Evolutionary conservation across 331 rosid species (phyloP).

Genomic region (Saraca asoca): DNA sequence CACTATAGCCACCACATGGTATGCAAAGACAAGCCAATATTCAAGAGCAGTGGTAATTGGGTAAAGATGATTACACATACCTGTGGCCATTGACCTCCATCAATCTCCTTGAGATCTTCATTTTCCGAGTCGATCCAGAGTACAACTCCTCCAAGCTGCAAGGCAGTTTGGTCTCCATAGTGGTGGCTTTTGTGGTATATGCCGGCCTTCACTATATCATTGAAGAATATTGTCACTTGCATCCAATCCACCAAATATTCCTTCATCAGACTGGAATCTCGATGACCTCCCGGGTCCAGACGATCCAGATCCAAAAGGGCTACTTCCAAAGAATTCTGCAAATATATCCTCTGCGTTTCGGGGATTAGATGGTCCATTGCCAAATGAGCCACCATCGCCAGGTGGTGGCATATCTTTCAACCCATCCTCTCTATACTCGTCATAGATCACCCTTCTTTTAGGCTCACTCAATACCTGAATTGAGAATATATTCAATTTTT

Average conservation of each 20-base stretch:
- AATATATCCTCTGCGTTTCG: conserved; percentile 94
- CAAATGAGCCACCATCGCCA: conserved; percentile 51
- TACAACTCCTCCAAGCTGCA: conserved; percentile 85
- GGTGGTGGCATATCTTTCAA: too few species aligned
- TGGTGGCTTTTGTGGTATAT: conserved; percentile 69
- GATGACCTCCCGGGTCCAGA: conserved; percentile 72
- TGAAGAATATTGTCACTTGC: conserved; percentile 58
- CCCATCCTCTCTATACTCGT: conserved; percentile 94
- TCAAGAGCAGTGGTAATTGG: neutral
- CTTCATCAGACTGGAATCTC: conserved; percentile 72
- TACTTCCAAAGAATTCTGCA: conserved; percentile 93
- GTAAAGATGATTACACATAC: conserved; percentile 39
- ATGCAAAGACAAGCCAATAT: neutral
- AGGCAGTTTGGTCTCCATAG: conserved; percentile 77
- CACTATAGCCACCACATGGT: neutral
- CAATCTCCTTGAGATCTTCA: conserved; percentile 87
- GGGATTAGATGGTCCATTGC: conserved; percentile 80
- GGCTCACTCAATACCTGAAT: conserved; percentile 90
- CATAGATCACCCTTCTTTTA: conserved; percentile 68
- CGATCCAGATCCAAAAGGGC: conserved; percentile 87
- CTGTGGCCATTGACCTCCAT: conserved; percentile 64
- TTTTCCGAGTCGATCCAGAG: conserved; percentile 90
- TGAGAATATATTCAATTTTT: too few species aligned
- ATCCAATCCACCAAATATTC: conserved; percentile 58
- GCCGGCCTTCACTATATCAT: conserved; percentile 47